phyloP scores from a whole-genome alignment of 345 rosid species.

The Populus euphratica region DNA sequence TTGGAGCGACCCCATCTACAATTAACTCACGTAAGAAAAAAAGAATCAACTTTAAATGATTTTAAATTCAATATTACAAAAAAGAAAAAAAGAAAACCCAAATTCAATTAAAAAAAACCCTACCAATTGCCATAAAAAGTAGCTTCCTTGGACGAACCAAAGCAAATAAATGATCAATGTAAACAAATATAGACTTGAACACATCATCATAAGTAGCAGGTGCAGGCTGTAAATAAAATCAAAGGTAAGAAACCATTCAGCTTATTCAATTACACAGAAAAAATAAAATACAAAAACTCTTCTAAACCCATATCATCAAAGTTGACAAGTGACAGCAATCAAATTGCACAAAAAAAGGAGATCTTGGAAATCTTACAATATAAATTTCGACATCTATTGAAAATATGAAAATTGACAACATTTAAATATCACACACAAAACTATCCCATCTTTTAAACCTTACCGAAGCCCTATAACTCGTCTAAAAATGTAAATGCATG shows the following conservation, averaged over 20 bases:
- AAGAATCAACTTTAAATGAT: neutral
- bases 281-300: neutral
- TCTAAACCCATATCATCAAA: neutral
- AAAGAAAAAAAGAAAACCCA: neutral
- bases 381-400: neutral
- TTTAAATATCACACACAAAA: neutral
- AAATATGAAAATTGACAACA: neutral
- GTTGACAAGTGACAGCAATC: neutral
- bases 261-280: neutral
- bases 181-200: conserved; percentile 74
- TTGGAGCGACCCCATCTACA: conserved; percentile 97
- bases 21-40: neutral
- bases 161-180: conserved; percentile 82
- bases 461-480: neutral
- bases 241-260: neutral
- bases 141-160: conserved; percentile 97
- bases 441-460: neutral
- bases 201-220: conserved; percentile 94
- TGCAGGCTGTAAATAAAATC: conserved; percentile 58
- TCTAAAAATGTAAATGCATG: neutral
- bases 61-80: neutral
- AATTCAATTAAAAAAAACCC: conserved; percentile 2
- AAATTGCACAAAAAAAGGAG: neutral
- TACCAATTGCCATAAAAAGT: conserved; percentile 93
- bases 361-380: neutral